Base-by-base conservation (phyloP, 805 yeast genomes). In the Kuraishia hungarica region DNA sequence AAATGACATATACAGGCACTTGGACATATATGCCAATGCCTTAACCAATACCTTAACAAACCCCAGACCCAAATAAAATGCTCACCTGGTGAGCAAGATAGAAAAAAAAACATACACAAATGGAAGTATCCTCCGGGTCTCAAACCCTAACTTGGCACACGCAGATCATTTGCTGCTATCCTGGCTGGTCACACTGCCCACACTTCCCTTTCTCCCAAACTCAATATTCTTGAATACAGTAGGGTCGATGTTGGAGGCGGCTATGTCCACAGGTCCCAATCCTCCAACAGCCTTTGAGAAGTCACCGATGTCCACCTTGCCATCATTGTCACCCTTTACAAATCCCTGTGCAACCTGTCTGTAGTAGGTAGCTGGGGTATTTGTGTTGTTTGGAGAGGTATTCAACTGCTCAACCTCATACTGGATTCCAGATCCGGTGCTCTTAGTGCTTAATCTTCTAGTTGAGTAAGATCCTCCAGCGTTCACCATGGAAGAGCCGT, bases 341-440 rank as follows among this genome's bases (percentile, higher is more conserved):
- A 46, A 48, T n/a, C 56, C 55, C 20, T 43, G 22, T 28, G 53
- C 47, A 35, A 39, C 57, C 1, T 52, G 54, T 19, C 56, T 54
- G 54, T 58, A 68, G 53, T 68, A 69, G 1, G 63, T 24, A 53
- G 63, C 67, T 0, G 73, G 73, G 17, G 63, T 63, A 51, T 69
- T 69, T 10, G 55, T 57, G 43, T 66, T 55, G 53, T 69, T 69
- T 6, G 73, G 73, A 35, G 57, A 56, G 20, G 64, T 56, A n/a
- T n/a, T 51, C 35, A 50, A 52, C 23, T 53, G 55, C 53, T 60
- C 65, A 17, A 29, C 24, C 19, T 46, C 53, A 8, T 56, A 24
- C 21, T 21, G 24, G 8, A 43, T 51, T 22, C 49, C 54, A 17
- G 55, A 43, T 6, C 53, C 53, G 15, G 47, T 26, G 4, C 57